These are phyloP conservation scores for Aspergillus heteromorphus DNA, from an alignment of 495 filamentous ascomycete species.

Conservation along the genomic window DNA sequence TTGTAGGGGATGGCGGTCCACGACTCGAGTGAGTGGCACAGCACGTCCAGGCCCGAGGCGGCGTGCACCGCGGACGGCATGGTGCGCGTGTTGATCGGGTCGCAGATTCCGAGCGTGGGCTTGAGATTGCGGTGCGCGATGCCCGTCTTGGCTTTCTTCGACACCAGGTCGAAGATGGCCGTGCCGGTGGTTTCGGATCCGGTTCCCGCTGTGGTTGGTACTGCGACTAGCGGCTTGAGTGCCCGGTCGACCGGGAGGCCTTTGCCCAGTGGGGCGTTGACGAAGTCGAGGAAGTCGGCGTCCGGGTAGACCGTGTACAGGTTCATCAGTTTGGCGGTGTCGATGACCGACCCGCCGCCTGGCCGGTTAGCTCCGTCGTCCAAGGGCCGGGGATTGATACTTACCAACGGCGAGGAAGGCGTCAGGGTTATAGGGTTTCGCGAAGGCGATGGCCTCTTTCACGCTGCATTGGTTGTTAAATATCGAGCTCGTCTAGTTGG, in stretches of 20 bases:
- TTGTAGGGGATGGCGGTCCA: constrained; percentile 96
- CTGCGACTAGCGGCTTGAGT: constrained; percentile 81
- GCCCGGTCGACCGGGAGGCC: constrained; percentile 74
- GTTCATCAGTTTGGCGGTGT: constrained; percentile 98
- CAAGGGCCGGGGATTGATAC: constrained; percentile 9
- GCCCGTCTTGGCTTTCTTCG: constrained; percentile 85
- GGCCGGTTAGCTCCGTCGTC: neutral
- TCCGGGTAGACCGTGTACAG: constrained; percentile 84
- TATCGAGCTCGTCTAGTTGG: too few species aligned
- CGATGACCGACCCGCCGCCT: constrained; percentile 76
- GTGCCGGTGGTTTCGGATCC: constrained; percentile 96
- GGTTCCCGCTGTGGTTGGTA: constrained; percentile 93
- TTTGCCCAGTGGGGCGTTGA: constrained; percentile 90
- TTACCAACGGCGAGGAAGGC: constrained; percentile 86
- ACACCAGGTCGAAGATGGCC: constrained; percentile 92
- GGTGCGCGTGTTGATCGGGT: constrained; percentile 88
- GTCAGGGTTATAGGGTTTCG: constrained; percentile 72
- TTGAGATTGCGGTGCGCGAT: constrained; percentile 93
- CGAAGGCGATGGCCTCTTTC: constrained; percentile 79
- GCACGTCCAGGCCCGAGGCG: constrained; percentile 82
- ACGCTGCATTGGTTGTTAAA: too few species aligned
- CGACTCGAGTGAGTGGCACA: constrained; percentile 88
- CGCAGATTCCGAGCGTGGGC: constrained; percentile 91
- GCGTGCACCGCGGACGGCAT: constrained; percentile 93
- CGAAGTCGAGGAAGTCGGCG: constrained; percentile 91